Evolutionary conservation across 257 asterid species (phyloP), one percentile per base, ranked within the genome.

Genomic region (Ilex aquifolium): DNA sequence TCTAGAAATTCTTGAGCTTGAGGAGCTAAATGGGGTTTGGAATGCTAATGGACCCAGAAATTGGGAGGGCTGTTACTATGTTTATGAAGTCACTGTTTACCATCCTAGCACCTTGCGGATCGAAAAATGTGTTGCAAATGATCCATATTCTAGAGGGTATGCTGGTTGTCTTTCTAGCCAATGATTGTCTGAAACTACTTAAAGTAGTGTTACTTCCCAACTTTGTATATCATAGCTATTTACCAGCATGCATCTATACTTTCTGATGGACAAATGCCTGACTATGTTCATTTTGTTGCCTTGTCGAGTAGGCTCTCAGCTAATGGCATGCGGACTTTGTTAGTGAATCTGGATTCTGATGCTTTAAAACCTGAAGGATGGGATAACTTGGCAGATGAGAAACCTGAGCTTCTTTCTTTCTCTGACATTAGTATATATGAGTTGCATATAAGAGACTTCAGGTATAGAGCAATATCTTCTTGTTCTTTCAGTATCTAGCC

Each of bases 61-160:
- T 63, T 89, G 96, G 99, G 93, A 89, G 66, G 93, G 95, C 55
- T 83, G 82, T 77, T 89, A 92, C 84, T 92, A 92, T 75, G 93
- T 77, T 62, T 92, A 92, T 76, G 96, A 89, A 85, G 90, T 92
- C 63, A 67, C 74, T 71, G 96, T 85, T 46, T 92, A 89, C 82
- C 97, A 92, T 74, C 95, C 83, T 46, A 87, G 88, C 79, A 92
- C 95, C 57, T 79, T 79, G 80, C 61, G 55, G 73, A 77, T 92
- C 31, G 96, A 85, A 78, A 89, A 78, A 75, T 85, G 95, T 72
- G 71, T 80, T 36, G 88, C 90, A 56, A 89, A 84, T 76, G 97
- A 89, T 75, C 99, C 99, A 61, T 89, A 92, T 81, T 95, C 99
- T 46, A 87, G 93, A 76, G 97, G 97, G 99, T 92, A 77, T 52